A percentile compares a stretch with the other conserved stretches of the same genome.
phyloP scores from a whole-genome alignment of 805 yeast species.

The Candida boleticola region DNA sequence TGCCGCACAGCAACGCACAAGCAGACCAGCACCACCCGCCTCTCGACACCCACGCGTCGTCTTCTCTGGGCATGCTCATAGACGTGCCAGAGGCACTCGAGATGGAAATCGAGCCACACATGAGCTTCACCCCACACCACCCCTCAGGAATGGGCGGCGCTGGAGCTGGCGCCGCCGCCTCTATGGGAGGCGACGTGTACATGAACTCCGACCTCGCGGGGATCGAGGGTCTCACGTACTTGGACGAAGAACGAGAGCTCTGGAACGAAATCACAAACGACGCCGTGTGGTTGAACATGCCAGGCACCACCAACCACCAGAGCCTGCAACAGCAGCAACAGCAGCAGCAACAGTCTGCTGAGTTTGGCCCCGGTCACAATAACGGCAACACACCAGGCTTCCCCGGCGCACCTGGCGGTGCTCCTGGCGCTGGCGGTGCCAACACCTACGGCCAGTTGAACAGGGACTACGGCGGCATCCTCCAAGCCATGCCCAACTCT shows the following conservation, averaged over 20 bases:
- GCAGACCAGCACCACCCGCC: not conserved
- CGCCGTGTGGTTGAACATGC: slow-evolving; percentile 64
- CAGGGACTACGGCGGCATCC: not conserved
- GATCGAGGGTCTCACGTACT: slow-evolving; percentile 41
- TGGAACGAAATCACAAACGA: slow-evolving; percentile 80
- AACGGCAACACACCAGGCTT: not conserved
- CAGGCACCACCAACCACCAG: slow-evolving; percentile 11
- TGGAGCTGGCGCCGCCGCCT: not conserved
- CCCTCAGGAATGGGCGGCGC: not conserved
- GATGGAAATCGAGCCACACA: slow-evolving; percentile 1
- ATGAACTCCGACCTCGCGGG: slow-evolving; percentile 38
- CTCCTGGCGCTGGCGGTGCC: not conserved
- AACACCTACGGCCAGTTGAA: not conserved
- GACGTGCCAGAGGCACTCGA: not conserved
- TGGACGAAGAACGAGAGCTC: slow-evolving; percentile 47
- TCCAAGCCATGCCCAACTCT: not conserved
- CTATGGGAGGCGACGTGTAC: slow-evolving; percentile 27
- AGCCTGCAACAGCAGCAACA: not conserved
- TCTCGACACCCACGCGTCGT: not conserved
- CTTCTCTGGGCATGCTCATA: not conserved
- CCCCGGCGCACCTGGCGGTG: not conserved
- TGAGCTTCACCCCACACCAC: not conserved
- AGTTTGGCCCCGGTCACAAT: not conserved
- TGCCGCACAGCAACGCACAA: not conserved
- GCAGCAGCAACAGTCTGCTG: not conserved